phyloP scores from a whole-genome alignment of 2,329 filamentous ascomycete genomes.

The Cytospora mali region DNA sequence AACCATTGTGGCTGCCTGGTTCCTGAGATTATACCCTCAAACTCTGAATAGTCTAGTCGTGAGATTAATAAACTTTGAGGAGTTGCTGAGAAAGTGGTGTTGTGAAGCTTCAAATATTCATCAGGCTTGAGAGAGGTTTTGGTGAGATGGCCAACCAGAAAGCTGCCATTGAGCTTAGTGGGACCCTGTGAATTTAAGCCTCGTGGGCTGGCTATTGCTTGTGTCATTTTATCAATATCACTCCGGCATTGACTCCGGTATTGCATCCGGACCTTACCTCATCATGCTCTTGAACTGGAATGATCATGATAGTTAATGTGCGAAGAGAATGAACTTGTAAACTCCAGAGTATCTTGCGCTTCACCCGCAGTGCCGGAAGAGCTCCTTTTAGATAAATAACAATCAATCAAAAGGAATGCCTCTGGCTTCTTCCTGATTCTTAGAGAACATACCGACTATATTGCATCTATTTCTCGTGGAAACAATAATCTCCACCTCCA shows the following conservation, averaged over 20 bases:
- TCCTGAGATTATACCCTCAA: too few species aligned
- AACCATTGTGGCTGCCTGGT: constrained; percentile 66
- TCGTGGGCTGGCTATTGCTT: not conserved
- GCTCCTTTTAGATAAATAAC: not conserved
- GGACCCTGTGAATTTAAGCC: constrained; percentile 5
- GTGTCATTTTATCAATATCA: constrained; percentile 17
- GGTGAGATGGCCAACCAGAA: constrained; percentile 9
- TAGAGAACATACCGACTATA: not conserved
- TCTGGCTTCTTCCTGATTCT: not conserved
- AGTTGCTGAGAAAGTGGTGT: not conserved
- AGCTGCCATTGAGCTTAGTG: constrained; percentile 5
- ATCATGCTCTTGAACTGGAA: not conserved
- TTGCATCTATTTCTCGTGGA: not conserved
- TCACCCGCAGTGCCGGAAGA: not conserved
- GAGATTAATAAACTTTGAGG: not conserved
- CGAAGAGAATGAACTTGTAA: not conserved
- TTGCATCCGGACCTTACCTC: too few species aligned
- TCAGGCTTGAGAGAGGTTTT: constrained; percentile 16
- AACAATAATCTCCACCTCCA: not conserved
- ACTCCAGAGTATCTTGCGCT: too few species aligned
- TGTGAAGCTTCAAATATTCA: not conserved
- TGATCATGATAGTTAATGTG: not conserved
- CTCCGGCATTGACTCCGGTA: too few species aligned
- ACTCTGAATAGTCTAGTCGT: not conserved
- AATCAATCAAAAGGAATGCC: not conserved